Percentiles rank a stretch among this genome's conserved stretches.
phyloP scores from a whole-genome alignment of 352 stramenopile species.

The Phytophthora crassamura region DNA sequence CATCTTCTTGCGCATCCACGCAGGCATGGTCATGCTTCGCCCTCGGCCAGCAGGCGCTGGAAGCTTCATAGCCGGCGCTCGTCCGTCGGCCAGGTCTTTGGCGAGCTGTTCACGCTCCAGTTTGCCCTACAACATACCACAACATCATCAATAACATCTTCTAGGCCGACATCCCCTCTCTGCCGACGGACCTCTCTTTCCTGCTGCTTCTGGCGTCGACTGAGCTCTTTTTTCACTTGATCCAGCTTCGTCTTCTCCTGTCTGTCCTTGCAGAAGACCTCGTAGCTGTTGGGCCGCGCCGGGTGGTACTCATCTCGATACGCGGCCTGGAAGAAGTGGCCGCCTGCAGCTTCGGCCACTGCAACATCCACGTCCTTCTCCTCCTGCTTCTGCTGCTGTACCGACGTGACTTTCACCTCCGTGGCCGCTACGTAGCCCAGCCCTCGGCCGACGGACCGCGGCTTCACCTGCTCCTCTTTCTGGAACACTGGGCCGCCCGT shows the following conservation, averaged over 20 bases:
- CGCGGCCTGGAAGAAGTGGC: conserved; percentile 73
- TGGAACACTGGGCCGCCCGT: conserved; percentile 16
- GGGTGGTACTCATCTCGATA: conserved; percentile 91
- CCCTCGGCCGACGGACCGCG: conserved; percentile 10
- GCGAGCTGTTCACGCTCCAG: conserved; percentile 72
- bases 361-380: conserved; percentile 25
- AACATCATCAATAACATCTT: conserved; percentile 7
- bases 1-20: conserved; percentile 94
- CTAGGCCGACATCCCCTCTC: neutral
- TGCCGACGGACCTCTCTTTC: conserved; percentile 59
- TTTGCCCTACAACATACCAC: conserved; percentile 49
- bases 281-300: conserved; percentile 89
- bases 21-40: conserved; percentile 90
- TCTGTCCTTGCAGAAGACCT: conserved; percentile 85
- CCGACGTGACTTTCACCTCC: conserved; percentile 43
- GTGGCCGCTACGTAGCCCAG: conserved; percentile 55
- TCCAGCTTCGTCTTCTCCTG: conserved; percentile 78
- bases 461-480: conserved; percentile 27
- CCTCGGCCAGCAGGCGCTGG: conserved; percentile 69
- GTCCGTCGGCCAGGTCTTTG: conserved; percentile 75
- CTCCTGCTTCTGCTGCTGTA: conserved; percentile 18
- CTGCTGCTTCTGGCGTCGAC: conserved; percentile 75
- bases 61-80: conserved; percentile 59
- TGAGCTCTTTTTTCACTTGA: conserved; percentile 83
- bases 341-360: conserved; percentile 5